Base-by-base conservation (phyloP, 768 basidiomycete genomes). In the Clitopilus hobsonii region DNA sequence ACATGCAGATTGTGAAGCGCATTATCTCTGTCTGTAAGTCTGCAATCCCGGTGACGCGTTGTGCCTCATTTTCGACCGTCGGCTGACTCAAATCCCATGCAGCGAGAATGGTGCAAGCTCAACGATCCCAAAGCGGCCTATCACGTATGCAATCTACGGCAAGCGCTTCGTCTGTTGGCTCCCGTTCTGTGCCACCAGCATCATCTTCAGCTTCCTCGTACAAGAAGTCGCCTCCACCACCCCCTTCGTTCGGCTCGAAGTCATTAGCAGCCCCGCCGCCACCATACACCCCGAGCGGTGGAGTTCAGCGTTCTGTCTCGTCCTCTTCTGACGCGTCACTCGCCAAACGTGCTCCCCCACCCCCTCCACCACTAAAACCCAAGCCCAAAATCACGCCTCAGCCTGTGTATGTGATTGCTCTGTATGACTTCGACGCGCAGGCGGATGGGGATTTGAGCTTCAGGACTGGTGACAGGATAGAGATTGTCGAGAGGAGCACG, bases 371-470 rank as follows among this genome's bases (percentile, higher is more conserved):
- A 1, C 66, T 94, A 62, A 95, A 94, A 72, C 84, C 91, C 1
- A 95, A 94, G 67, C 91, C 91, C 5, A 91, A 89, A 68, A 75
- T 80, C 6, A 74, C 77, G 26, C 82, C 82, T 1, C 74, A 74
- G 51, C 72, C 78, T 2, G 81, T 86, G 68, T 94, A 93, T 64
- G 94, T 94, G 23, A 88, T 91, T 8, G 97, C 97, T 26, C 66
- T 98, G 64, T 99, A 97, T 66, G 97, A 99, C 69, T 99, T 96
- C 67, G 80, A 78, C 29, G 93, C 97, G 18, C 94, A 96, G 84
- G 91, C 94, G 36, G 93, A 90, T 0, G 96, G 96, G 1, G 96
- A 98, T 70, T 73, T 98, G 54, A 88, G 87, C 0, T 98, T 98
- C 75, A 84, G 77, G 58, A 82, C 84, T 14, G 96, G 96, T 14